Percentiles rank a stretch among this genome's conserved stretches.
Evolutionary conservation across 345 rosid species (phyloP).

Genomic region (Arabidopsis thaliana): TAIR10.1 NC_003070.9:3416501-3417000

Average conservation of each 20-base stretch:
- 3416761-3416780: constrained; percentile 29
- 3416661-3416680: background rate
- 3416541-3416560: background rate
- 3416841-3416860: constrained; percentile 56
- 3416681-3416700: background rate
- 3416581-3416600: background rate
- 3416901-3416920: constrained; percentile 84
- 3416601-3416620: background rate
- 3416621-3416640: constrained; percentile 6
- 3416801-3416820: background rate
- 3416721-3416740: constrained; percentile 39
- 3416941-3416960: constrained; percentile 59
- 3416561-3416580: too few species aligned
- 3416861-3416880: constrained; percentile 72
- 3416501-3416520: background rate
- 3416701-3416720: constrained; percentile 23
- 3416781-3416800: constrained; percentile 20
- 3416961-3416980: constrained; percentile 8
- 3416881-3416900: constrained; percentile 77
- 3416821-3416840: constrained; percentile 32
- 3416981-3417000: background rate
- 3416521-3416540: constrained; percentile 7
- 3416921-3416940: constrained; percentile 91
- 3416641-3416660: background rate
- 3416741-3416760: constrained; percentile 31